Base-by-base conservation (phyloP, 441 rosid genomes). In the Biscutella laevigata region DNA sequence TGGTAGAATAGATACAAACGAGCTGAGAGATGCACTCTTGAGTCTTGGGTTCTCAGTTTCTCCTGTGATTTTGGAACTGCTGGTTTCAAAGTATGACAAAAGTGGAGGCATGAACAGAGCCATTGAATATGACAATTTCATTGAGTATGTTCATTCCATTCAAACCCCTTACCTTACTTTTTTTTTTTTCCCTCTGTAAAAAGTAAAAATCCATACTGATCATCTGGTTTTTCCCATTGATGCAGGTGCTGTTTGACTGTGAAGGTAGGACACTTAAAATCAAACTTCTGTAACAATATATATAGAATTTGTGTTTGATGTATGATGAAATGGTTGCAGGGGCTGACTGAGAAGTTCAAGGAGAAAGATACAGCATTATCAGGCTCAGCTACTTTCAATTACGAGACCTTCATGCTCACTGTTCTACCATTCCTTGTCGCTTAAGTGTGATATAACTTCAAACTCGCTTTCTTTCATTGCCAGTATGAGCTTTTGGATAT, bases 201-300 rank as follows among this genome's bases (percentile, higher is more conserved):
- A 44, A 16, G 22, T 22, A 9, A 29, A 36, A 5, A 32, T 16
- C 6, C 4, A 2, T 10, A 27, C 32, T 37, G 8, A 25, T 17
- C n/a, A n/a, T 43, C 25, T 62, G 8, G 22, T 12, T 49, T 53
- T 24, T 7, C n/a, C 3, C 5, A 21, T 39, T 52, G 50, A 53
- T 72, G 75, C 83, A 90, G 95, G 76, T 90, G 97, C 68, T 86
- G 97, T 74, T 84, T 90, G 54, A 90, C 87, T 4, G 97, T 90
- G 15, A 86, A 90, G 89, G 97, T 88, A 68, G 11, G 7, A 22
- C 51, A 47, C 2, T 43, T 7, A 5, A 7, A n/a, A n/a, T n/a
- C n/a, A n/a, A n/a, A n/a, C n/a, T n/a, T n/a, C n/a, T n/a, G n/a
- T n/a, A n/a, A n/a, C n/a, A n/a, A n/a, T n/a, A n/a, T n/a, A n/a